These are phyloP conservation scores for Solanum chiquidenum DNA, from an alignment of 257 asterid genomes.

Conservation along the genomic window DNA sequence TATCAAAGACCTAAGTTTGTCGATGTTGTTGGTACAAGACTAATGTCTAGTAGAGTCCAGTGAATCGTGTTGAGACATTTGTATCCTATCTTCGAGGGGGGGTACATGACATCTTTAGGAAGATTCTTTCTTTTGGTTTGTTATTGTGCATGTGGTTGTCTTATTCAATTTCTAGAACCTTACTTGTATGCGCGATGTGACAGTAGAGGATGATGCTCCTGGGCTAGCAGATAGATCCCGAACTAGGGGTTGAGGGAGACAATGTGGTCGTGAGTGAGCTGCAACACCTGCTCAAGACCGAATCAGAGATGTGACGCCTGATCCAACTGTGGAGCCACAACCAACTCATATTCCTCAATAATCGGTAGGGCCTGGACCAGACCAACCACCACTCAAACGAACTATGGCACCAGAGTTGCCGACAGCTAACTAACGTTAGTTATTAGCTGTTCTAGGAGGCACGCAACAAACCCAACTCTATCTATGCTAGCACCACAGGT, in stretches of 20 bases:
- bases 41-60: not conserved
- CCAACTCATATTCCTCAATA: not conserved
- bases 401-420: not conserved
- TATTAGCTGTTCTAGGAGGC: not conserved
- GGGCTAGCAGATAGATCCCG: not conserved
- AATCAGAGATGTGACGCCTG: too few relatives aligned
- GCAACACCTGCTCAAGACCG: not conserved
- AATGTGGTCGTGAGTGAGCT: not conserved
- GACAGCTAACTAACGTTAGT: not conserved
- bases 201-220: fast-evolving
- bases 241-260: not conserved
- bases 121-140: not conserved
- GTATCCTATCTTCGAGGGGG: not conserved
- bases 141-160: not conserved
- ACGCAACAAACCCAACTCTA: not conserved
- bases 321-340: not conserved
- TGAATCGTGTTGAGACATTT: not conserved
- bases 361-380: not conserved
- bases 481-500: not conserved
- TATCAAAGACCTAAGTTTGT: not conserved
- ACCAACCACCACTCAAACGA: not conserved
- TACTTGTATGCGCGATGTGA: too few relatives aligned
- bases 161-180: not conserved
- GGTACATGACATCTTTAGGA: too few relatives aligned
- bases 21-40: not conserved